phyloP scores from a whole-genome alignment of 164 flowering plant species.

The Protea cynaroides region DNA sequence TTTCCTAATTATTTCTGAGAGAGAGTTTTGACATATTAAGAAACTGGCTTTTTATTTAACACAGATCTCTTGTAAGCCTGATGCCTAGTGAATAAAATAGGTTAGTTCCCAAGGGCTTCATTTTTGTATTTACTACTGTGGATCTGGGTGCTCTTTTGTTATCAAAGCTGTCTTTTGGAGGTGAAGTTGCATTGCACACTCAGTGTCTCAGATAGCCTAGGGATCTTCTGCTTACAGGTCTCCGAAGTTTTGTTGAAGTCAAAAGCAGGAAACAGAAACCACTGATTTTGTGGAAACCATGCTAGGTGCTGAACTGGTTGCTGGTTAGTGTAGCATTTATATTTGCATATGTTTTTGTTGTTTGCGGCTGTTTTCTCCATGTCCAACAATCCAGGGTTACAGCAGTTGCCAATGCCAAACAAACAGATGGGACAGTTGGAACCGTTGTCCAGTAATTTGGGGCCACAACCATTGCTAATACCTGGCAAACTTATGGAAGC shows the following conservation, averaged over 20 bases:
- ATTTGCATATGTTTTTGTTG: neutral
- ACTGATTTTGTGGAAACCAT: neutral
- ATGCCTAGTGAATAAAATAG: neutral
- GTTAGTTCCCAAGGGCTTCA: neutral
- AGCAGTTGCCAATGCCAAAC: neutral
- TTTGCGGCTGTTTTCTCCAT: neutral
- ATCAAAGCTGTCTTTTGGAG: neutral
- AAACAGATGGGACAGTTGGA: no score
- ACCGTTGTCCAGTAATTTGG: constrained; percentile 14
- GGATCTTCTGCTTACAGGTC: neutral
- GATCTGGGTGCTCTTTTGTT: no score
- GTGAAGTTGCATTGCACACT: neutral
- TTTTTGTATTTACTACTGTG: neutral
- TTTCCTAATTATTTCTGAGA: no score
- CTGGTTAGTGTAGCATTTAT: neutral
- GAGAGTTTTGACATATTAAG: neutral
- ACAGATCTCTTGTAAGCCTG: neutral
- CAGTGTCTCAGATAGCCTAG: neutral
- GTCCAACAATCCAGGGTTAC: neutral
- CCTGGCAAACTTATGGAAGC: neutral
- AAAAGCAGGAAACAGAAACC: neutral
- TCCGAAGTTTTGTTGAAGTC: neutral
- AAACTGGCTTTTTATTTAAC: neutral
- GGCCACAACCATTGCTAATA: constrained; percentile 13
- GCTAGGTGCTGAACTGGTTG: neutral